Evolutionary conservation across 2,329 filamentous ascomycete genomes (phyloP).

Genomic region (Fusarium buxicola): DNA sequence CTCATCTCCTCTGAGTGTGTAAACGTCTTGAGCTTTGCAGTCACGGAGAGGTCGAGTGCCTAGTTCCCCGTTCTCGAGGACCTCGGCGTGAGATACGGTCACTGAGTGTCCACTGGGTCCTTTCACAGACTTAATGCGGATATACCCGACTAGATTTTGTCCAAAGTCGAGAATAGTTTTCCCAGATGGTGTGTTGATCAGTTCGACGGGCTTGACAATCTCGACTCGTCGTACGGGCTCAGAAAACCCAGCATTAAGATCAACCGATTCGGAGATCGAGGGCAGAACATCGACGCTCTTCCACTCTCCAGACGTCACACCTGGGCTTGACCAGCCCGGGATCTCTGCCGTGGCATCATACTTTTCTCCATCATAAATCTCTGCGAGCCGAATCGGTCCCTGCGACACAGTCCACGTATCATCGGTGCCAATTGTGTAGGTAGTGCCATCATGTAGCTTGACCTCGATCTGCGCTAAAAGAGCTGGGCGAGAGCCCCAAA

Average conservation of each 20-base stretch:
- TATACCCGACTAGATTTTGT: conserved; percentile 67
- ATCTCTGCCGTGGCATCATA: conserved; percentile 56
- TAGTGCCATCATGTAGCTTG: conserved; percentile 47
- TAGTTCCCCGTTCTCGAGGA: conserved; percentile 62
- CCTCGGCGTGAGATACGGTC: conserved; percentile 64
- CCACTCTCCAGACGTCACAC: conserved; percentile 16
- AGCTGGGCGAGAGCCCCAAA: conserved; percentile 54
- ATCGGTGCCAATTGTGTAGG: conserved; percentile 50
- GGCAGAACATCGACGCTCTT: conserved; percentile 21
- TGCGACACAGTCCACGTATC: conserved; percentile 52
- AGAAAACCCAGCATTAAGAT: conserved; percentile 55
- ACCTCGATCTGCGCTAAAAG: conserved; percentile 56
- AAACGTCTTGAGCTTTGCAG: conserved; percentile 64
- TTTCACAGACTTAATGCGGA: conserved; percentile 53
- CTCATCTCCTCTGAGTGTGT: conserved; percentile 44
- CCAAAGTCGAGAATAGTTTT: conserved; percentile 65
- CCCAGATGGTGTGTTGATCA: conserved; percentile 53
- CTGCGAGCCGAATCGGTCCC: conserved; percentile 51
- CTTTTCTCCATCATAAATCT: conserved; percentile 65
- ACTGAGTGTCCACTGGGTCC: conserved; percentile 56
- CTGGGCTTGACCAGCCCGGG: conserved; percentile 28
- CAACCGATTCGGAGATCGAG: conserved; percentile 14
- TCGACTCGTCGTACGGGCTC: conserved; percentile 57
- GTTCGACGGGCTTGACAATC: conserved; percentile 45
- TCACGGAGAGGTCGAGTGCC: conserved; percentile 54